Conservation (phyloP, 306 rosid species). For the Morella rubra region DNA sequence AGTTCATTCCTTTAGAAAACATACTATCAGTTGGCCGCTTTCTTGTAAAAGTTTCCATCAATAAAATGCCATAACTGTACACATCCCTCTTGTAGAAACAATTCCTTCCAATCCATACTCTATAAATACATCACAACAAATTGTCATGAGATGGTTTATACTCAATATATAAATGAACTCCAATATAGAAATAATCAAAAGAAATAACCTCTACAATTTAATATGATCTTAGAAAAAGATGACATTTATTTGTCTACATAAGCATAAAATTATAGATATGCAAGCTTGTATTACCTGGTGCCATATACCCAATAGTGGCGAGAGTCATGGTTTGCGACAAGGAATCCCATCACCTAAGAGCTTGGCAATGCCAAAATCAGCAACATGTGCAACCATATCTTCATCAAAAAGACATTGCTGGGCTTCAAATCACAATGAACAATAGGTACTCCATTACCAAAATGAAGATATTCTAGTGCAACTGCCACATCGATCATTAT, state of each 20-base stretch:
- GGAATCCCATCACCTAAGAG: conserved; percentile 26
- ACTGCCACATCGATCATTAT: conserved; percentile 35
- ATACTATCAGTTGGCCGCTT: no score
- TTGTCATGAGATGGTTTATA: no score
- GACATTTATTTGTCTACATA: no score
- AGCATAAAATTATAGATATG: neutral
- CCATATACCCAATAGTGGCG: conserved; percentile 30
- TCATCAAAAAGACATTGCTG: conserved; percentile 34
- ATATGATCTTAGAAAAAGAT: neutral
- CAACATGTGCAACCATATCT: no score
- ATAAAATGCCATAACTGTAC: no score
- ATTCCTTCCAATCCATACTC: no score
- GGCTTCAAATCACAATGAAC: conserved; percentile 33
- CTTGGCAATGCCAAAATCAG: conserved; percentile 30
- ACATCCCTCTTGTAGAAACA: no score
- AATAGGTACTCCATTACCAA: conserved; percentile 24
- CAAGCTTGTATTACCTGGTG: conserved; percentile 20
- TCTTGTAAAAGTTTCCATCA: no score
- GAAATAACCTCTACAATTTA: neutral
- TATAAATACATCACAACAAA: no score
- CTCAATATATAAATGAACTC: neutral
- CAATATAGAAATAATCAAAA: neutral
- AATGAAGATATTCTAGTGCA: conserved; percentile 34
- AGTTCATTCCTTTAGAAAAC: no score
- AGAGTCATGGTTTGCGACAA: conserved; percentile 18